Percentiles rank a stretch among this genome's conserved stretches.
phyloP scores from a whole-genome alignment of 2,329 filamentous ascomycete species.

The Alternaria novae-zelandiae region DNA sequence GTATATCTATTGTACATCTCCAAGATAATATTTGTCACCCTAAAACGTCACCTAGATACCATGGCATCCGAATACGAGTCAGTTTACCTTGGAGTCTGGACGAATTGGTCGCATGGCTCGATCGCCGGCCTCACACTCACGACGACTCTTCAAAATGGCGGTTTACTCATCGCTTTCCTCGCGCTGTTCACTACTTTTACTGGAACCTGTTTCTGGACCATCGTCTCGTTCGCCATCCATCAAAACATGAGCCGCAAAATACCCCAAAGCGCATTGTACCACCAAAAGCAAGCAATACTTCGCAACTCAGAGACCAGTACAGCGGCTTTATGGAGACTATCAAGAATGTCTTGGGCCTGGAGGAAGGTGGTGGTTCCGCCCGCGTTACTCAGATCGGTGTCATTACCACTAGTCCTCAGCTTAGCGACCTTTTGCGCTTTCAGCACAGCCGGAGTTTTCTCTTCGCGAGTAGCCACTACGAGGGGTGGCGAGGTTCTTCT shows the following conservation, averaged over 20 bases:
- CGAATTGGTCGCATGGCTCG: slow-evolving; percentile 27
- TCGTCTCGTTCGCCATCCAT: slow-evolving; percentile 31
- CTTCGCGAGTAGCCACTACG: slow-evolving; percentile 44
- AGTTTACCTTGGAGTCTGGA: slow-evolving; percentile 15
- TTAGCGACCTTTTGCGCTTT: slow-evolving; percentile 22
- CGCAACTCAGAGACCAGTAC: slow-evolving; percentile 37
- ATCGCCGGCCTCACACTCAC: slow-evolving; percentile 44
- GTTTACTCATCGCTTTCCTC: slow-evolving; percentile 44
- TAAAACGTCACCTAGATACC: neutral
- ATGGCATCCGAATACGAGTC: neutral
- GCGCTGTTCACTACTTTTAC: slow-evolving; percentile 35
- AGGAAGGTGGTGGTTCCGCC: neutral
- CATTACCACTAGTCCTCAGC: slow-evolving; percentile 1
- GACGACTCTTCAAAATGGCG: slow-evolving; percentile 33
- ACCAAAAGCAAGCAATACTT: slow-evolving; percentile 44
- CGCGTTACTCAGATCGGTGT: slow-evolving; percentile 13
- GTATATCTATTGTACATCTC: neutral
- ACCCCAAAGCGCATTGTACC: slow-evolving; percentile 36
- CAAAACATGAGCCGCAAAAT: neutral
- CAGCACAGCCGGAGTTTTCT: slow-evolving; percentile 40
- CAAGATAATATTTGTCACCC: neutral
- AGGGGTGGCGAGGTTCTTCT: slow-evolving; percentile 45
- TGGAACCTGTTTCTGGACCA: slow-evolving; percentile 37
- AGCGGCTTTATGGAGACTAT: slow-evolving; percentile 24
- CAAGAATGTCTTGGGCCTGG: slow-evolving; percentile 25